Conservation (phyloP, 345 rosid species). For the Streptanthus diversifolius region DNA sequence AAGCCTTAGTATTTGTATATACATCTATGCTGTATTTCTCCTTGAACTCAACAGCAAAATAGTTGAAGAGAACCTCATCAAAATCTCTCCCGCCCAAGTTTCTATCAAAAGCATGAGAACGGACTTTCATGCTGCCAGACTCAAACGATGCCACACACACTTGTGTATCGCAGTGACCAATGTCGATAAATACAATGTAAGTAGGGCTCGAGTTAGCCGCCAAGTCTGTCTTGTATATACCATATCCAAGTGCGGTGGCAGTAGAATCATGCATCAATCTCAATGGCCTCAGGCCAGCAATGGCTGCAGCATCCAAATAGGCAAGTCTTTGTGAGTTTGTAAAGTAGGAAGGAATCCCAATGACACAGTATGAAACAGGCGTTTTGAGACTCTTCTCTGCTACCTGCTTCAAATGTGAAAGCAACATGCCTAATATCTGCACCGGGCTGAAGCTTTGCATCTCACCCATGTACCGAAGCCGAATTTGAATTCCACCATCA, state of each 20-base stretch:
- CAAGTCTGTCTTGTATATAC: constrained; percentile 61
- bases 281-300: constrained; percentile 60
- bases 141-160: constrained; percentile 51
- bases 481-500: constrained; percentile 53
- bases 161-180: constrained; percentile 63
- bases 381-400: constrained; percentile 47
- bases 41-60: constrained; percentile 55
- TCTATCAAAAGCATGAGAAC: constrained; percentile 54
- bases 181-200: constrained; percentile 51
- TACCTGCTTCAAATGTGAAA: constrained; percentile 59
- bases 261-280: constrained; percentile 65
- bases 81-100: constrained; percentile 63
- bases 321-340: constrained; percentile 57
- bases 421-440: constrained; percentile 60
- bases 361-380: constrained; percentile 53
- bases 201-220: constrained; percentile 38
- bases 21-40: constrained; percentile 59
- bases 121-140: constrained; percentile 49
- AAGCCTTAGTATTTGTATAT: constrained; percentile 49
- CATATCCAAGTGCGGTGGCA: constrained; percentile 69
- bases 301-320: constrained; percentile 55
- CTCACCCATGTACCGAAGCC: constrained; percentile 49
- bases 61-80: constrained; percentile 50
- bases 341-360: constrained; percentile 64
- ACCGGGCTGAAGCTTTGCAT: constrained; percentile 46